Percentiles rank a stretch among this genome's conserved stretches.
phyloP scores from a whole-genome alignment of 148 eudicot genomes.

The Cornus kousa region DNA sequence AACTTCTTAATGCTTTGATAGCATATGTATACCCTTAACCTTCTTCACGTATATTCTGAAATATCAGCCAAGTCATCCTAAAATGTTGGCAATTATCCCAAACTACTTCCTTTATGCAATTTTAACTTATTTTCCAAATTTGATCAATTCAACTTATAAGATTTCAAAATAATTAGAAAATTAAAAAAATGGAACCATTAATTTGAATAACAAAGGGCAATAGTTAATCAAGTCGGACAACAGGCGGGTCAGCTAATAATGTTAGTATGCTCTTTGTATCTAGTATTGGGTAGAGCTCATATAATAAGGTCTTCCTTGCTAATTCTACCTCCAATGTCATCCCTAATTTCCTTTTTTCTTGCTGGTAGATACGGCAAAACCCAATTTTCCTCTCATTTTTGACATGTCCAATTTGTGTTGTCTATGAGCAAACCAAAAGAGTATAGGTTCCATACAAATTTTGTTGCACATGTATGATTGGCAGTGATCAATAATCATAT shows the following conservation, averaged over 20 bases:
- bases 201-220: too few species aligned
- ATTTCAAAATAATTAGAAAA: too few species aligned
- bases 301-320: too few species aligned
- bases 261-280: too few species aligned
- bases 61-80: background rate
- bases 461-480: too few species aligned
- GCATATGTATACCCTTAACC: background rate
- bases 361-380: background rate
- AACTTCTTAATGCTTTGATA: background rate
- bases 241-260: too few species aligned
- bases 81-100: background rate
- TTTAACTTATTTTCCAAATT: background rate
- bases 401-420: background rate
- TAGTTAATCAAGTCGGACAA: too few species aligned
- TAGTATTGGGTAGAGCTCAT: too few species aligned
- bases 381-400: background rate
- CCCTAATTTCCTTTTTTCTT: background rate
- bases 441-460: background rate
- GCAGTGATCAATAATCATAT: too few species aligned
- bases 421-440: background rate
- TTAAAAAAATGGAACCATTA: too few species aligned
- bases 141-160: too few species aligned
- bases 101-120: background rate
- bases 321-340: background rate
- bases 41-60: background rate